A percentile compares a stretch with the other conserved stretches of the same genome.
phyloP scores from a whole-genome alignment of 2,329 filamentous ascomycete species.

The Alternaria sp. region DNA sequence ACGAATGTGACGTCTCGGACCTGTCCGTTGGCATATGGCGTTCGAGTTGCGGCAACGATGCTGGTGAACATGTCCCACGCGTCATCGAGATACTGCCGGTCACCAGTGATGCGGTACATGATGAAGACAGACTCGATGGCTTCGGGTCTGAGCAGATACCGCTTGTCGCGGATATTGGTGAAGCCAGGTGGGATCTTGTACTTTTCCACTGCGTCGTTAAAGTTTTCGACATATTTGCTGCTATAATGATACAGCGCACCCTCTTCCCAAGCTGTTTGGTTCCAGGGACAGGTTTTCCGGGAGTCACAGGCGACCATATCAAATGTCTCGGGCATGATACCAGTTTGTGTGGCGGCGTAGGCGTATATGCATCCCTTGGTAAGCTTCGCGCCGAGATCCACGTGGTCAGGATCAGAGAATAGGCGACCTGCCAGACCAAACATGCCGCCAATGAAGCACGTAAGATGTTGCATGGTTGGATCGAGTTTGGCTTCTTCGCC shows the following conservation, averaged over 20 bases:
- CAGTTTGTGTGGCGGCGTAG: constrained; percentile 61
- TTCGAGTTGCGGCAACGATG: constrained; percentile 50
- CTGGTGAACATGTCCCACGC: constrained; percentile 59
- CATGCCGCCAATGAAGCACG: constrained; percentile 68
- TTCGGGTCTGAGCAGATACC: constrained; percentile 60
- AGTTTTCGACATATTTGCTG: constrained; percentile 18
- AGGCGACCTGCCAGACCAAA: constrained; percentile 64
- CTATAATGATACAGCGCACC: constrained; percentile 37
- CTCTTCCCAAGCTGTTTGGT: constrained; percentile 59
- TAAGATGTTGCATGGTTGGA: constrained; percentile 64
- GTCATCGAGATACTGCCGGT: constrained; percentile 51
- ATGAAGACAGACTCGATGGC: constrained; percentile 67
- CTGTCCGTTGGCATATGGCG: constrained; percentile 53
- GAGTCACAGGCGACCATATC: constrained; percentile 57
- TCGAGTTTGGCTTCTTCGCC: constrained; percentile 34
- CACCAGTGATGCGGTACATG: constrained; percentile 65
- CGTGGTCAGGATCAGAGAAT: constrained; percentile 59
- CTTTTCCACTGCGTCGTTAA: constrained; percentile 21
- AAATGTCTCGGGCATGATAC: constrained; percentile 68
- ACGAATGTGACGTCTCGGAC: constrained; percentile 51
- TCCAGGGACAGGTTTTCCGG: constrained; percentile 57
- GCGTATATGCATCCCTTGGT: constrained; percentile 68
- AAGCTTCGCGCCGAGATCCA: constrained; percentile 63
- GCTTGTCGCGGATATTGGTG: constrained; percentile 48
- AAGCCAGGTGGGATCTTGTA: constrained; percentile 49